Percentiles rank a stretch among this genome's conserved stretches.
phyloP scores from a whole-genome alignment of 768 basidiomycete genomes.

The Rhodotorula graminis region DNA sequence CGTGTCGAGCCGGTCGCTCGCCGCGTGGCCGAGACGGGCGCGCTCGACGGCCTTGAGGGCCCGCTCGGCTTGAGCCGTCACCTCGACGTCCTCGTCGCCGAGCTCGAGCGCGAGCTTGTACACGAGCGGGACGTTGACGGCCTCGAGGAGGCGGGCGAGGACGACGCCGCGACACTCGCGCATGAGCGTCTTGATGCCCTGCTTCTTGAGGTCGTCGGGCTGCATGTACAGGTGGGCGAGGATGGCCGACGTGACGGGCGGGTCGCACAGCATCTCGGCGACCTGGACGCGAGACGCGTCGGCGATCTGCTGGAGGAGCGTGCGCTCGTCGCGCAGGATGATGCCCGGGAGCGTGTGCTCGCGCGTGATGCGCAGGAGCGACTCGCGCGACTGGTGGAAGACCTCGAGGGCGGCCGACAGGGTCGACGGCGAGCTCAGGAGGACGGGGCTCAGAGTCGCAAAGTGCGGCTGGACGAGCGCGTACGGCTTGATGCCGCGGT shows the following conservation, averaged over 20 bases:
- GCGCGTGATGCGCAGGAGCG: conserved; percentile 64
- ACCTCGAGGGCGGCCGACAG: conserved; percentile 67
- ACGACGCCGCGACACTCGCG: not conserved
- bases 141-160: conserved; percentile 47
- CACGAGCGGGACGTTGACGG: conserved; percentile 60
- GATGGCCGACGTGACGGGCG: conserved; percentile 52
- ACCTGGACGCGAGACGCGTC: conserved; percentile 53
- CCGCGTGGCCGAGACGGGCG: not conserved
- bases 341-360: conserved; percentile 64
- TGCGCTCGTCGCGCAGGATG: conserved; percentile 60
- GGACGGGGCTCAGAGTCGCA: conserved; percentile 61
- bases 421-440: conserved; percentile 59
- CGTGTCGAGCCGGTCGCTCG: conserved; percentile 43
- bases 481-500: conserved; percentile 57
- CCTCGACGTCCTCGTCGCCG: conserved; percentile 61
- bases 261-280: conserved; percentile 56
- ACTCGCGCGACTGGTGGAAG: conserved; percentile 54
- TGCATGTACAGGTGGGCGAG: conserved; percentile 63
- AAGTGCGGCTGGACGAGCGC: conserved; percentile 66
- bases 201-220: not conserved
- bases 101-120: conserved; percentile 70
- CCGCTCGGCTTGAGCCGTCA: conserved; percentile 38
- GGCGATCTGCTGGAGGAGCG: conserved; percentile 61
- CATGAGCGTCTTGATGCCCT: conserved; percentile 17
- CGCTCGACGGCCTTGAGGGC: conserved; percentile 44